Percentiles rank a stretch among this genome's conserved stretches.
These are phyloP conservation scores for Citrullus colocynthis DNA, from an alignment of 306 rosid species.

Conservation along the genomic window DNA sequence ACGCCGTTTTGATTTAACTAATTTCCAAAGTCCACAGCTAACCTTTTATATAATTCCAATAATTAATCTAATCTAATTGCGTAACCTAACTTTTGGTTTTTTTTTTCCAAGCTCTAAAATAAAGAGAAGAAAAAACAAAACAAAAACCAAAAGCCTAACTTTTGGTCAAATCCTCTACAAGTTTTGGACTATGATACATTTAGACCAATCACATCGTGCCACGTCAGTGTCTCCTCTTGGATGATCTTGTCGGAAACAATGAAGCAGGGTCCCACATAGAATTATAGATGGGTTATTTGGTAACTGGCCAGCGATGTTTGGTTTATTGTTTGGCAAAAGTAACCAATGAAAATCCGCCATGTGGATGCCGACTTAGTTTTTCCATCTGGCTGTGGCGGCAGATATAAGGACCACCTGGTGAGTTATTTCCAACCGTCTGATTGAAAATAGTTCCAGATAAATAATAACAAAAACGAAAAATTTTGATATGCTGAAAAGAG, in stretches of 20 bases:
- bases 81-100: background rate
- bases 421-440: no score
- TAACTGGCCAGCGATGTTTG: background rate
- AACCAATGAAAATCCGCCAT: background rate
- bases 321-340: background rate
- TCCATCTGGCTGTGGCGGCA: no score
- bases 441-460: no score
- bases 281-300: background rate
- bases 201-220: background rate
- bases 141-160: background rate
- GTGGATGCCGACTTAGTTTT: background rate
- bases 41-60: background rate
- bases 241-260: background rate
- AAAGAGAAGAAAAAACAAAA: no score
- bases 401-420: no score
- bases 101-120: background rate
- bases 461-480: no score
- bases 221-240: background rate
- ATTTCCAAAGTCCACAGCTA: background rate
- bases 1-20: background rate
- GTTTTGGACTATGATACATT: background rate
- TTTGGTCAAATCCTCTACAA: background rate
- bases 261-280: background rate
- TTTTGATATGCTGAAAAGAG: no score
- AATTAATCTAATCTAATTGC: slow-evolving; percentile 4